phyloP scores from a whole-genome alignment of 768 basidiomycete genomes.

The Piloderma croceum region DNA sequence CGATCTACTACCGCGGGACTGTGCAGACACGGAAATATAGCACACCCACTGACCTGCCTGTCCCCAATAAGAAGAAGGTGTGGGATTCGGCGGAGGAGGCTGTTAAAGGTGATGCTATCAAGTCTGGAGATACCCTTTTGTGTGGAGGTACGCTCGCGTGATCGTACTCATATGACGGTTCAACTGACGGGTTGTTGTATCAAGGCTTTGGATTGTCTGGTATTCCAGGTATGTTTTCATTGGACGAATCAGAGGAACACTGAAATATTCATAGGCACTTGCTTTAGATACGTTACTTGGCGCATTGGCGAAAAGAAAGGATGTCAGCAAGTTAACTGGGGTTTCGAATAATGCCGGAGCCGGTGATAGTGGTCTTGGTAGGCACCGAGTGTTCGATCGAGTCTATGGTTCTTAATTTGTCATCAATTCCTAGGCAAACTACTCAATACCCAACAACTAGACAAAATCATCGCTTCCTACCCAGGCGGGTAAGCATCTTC shows the following conservation, averaged over 20 bases:
- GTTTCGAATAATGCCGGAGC: constrained; percentile 87
- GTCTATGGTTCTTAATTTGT: neutral
- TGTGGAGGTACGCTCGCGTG: constrained; percentile 63
- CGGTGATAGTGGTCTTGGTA: constrained; percentile 66
- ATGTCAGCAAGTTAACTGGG: constrained; percentile 67
- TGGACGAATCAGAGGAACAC: neutral
- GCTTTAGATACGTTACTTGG: constrained; percentile 72
- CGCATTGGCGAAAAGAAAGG: constrained; percentile 62
- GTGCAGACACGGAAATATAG: constrained; percentile 15
- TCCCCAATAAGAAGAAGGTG: constrained; percentile 52
- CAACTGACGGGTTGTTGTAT: constrained; percentile 1
- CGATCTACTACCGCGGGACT: neutral
- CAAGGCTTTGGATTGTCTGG: constrained; percentile 87
- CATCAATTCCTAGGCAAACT: constrained; percentile 47
- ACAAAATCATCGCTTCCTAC: constrained; percentile 84
- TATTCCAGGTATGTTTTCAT: constrained; percentile 56
- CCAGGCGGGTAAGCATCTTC: constrained; percentile 79
- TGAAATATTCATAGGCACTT: neutral
- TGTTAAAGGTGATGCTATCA: constrained; percentile 52
- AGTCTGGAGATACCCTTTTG: constrained; percentile 72
- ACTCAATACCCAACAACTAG: constrained; percentile 66
- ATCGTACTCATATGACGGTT: neutral
- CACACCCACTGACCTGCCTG: constrained; percentile 19
- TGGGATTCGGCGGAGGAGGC: constrained; percentile 81
- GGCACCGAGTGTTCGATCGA: constrained; percentile 6